phyloP scores from a whole-genome alignment of 1,284 basidiomycete genomes.

The Leccinum pallidistipes region DNA sequence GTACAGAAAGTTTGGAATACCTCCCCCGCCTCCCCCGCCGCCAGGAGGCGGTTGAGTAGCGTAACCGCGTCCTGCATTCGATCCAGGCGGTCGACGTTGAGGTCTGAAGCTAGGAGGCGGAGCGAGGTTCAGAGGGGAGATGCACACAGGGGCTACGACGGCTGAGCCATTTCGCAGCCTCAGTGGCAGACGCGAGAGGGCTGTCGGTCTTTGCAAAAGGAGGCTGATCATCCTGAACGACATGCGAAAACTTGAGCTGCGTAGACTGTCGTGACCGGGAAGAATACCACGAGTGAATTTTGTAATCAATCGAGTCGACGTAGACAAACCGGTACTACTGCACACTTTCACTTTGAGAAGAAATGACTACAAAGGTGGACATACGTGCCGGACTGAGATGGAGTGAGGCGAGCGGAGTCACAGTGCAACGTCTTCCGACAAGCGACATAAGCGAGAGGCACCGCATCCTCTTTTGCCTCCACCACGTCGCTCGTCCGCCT shows the following conservation, averaged over 20 bases:
- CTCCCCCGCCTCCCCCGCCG: constrained; percentile 33
- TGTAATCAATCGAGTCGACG: too few species aligned
- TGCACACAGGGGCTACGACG: constrained; percentile 11
- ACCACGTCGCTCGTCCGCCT: too few species aligned
- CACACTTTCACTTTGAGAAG: too few species aligned
- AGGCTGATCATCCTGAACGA: constrained; percentile 3
- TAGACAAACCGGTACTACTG: too few species aligned
- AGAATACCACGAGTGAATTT: too few species aligned
- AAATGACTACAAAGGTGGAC: too few species aligned
- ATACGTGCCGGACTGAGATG: too few species aligned
- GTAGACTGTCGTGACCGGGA: not conserved
- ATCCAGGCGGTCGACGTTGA: not conserved
- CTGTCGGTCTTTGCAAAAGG: constrained; percentile 4
- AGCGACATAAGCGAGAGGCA: too few species aligned
- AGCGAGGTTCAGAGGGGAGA: not conserved
- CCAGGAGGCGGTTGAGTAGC: constrained; percentile 37
- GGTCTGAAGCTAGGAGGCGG: not conserved
- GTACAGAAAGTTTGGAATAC: constrained; percentile 58
- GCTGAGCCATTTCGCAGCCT: constrained; percentile 20
- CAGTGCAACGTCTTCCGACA: too few species aligned
- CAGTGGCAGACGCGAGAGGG: constrained; percentile 17
- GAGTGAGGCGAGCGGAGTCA: too few species aligned
- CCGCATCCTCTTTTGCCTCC: too few species aligned
- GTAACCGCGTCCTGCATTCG: constrained; percentile 18
- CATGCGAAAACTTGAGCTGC: constrained; percentile 9